Base-by-base conservation (phyloP, 208 protist genomes). In the Entamoeba invadens region DNA sequence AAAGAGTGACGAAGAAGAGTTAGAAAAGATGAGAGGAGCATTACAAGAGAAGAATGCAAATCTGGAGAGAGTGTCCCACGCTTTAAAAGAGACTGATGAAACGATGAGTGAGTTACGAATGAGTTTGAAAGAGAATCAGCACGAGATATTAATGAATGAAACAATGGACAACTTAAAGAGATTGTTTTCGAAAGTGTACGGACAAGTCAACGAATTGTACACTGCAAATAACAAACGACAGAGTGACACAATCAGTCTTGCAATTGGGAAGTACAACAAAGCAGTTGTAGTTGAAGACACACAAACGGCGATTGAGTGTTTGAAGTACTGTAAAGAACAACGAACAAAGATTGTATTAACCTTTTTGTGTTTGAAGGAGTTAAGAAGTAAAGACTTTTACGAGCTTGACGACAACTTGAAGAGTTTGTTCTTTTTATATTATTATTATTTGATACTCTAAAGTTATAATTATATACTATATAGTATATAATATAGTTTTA, bases 211-310 rank as follows among this genome's bases (percentile, higher is more conserved):
- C 44, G 98, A 99, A 95, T 95, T 99, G 14, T 98, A 97, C 96
- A 97, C 95, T 46, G 96, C 98, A 35, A 96, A 96, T 38, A 96
- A 98, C 91, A 95, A 97, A 6, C 96, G 97, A 77, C 98, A 99
- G 96, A 95, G 97, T 50, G 96, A 97, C 91, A 98, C 98, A 3
- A 95, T 99, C 2, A 98, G 98, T 14, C 97, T 99, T 38, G 98
- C 98, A 2, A 96, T 99, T 93, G 98, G 98, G 45, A 98, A 97
- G 57, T 97, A 98, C 72, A 96, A 98, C 51, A 97, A 99, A 91
- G 97, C 98, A 0, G 96, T 99, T 93, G 97, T 99, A 21, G 98
- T 99, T 10, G 98, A 99, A 91, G 98, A 96, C 16, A 97, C 97
- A 38, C 95, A 97, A 44, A 96, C 97, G 1, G 98, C 98, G 0